Evolutionary conservation across 371 early-diverging fungal genomes (phyloP), one percentile per base, ranked within the genome.

Genomic region (Mucor circinelloides): DNA sequence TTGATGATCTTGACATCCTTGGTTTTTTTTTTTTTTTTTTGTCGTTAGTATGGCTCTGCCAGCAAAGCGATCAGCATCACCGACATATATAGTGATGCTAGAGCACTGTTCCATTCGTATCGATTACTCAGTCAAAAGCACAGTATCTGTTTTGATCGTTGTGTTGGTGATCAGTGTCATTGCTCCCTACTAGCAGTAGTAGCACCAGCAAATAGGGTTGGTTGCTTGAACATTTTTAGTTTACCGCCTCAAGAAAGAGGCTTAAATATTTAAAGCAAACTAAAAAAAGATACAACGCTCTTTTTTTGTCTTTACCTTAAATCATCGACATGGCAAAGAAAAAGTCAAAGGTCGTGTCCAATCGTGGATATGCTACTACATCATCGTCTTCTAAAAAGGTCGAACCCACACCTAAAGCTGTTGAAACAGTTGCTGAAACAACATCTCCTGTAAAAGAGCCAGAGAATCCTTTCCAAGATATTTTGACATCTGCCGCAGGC

Each of bases 331-430:
- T 74, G 74, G 74, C 68, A 12, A 74, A 70, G 54, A 74, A 74
- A 56, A 64, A 60, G 10, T 66, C 67, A 6, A 68, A 72, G 61
- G 40, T 64, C 2, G 68, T 31, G 3, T 70, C 70, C 12, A 66
- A 74, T 38, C 63, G 74, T 27, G 74, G 74, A 4, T 67, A 60
- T 40, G 70, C 74, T 6, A 74, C 74, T 4, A 36, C 40, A 19
- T 74, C 74, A 19, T 60, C 64, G 6, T 67, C 73, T 2, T 73
- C 69, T 8, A 73, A 69, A 23, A 66, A 73, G 48, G 7, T 50
- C 15, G 65, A 61, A 34, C 57, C 34, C 17, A 15, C 40, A 13
- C 59, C 32, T 21, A 42, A 23, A 27, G 27, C 28, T 52, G 28
- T 19, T 0, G 52, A 52, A 13, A n/a, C 31, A 25, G 50, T 27